Evolutionary conservation across 495 filamentous ascomycete genomes (phyloP), one percentile per base, ranked within the genome.

Genomic region (Penicillium paxilli): DNA sequence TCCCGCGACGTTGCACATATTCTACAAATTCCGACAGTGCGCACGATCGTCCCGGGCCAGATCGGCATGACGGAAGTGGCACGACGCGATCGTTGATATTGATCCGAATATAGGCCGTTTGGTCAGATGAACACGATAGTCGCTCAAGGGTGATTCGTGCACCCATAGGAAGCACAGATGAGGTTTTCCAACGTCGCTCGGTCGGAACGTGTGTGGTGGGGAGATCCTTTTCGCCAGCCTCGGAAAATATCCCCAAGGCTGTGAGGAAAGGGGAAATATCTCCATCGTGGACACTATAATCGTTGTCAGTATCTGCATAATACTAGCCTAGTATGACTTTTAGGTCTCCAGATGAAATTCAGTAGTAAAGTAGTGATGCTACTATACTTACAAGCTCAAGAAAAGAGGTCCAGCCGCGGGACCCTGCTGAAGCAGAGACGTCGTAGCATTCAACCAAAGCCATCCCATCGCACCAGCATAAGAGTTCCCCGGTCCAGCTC

Each of bases 361-460:
- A n/a, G n/a, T n/a, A n/a, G n/a, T n/a, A n/a, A n/a, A n/a, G n/a
- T n/a, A n/a, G n/a, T n/a, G n/a, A 14, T 12, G 12, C 2, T 10
- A 17, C 11, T 1, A 37, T 0, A 42, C 77, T 59, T 68, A 82
- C 80, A 86, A 86, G 59, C 77, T 84, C 48, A 84, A 78, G 58
- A 80, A 86, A 21, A 83, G 52, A 8, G 70, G 67, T 2, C 83
- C 82, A 40, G 66, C 74, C 26, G 61, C 52, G 3, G 78, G 76
- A 1, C 83, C 83, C 30, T 72, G 52, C 9, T 58, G 54, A 46
- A 86, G 64, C 28, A 86, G 63, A 45, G 71, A 65, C 12, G 74
- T 65, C 2, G 82, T 85, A 12, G 83, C 80, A 66, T 86, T 83
- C 51, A 86, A 53, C 82, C 82, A 86, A 14, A 86, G 66, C 78